Base-by-base conservation (phyloP, 1,139 yeast genomes). In the Taphrina communis region DNA sequence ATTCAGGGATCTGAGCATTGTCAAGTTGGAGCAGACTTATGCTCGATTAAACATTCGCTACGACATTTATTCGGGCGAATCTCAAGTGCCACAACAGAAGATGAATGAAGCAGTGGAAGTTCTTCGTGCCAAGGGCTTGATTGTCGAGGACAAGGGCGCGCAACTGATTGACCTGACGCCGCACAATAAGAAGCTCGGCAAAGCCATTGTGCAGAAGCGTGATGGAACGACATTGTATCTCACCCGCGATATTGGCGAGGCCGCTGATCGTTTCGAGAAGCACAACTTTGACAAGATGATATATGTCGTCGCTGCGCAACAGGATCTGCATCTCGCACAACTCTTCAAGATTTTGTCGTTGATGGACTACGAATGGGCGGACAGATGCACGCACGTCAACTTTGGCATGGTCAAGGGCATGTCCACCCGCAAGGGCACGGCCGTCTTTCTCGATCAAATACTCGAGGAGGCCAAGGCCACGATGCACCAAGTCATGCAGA, bases 381-480 rank as follows among this genome's bases (percentile, higher is more conserved):
- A 85, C 73, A 84, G 83, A 70, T 82, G 94, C 76, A 84, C 84
- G 75, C 98, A 92, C 79, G 86, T 95, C 75, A 94, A 90, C 81
- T 95, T 92, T 76, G 99, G 99, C 80, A 89, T 95, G 96, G 99
- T 95, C 69, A 90, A 87, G 77, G 99, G 99, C 75, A 95, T 95
- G 99, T 89, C 97, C 46, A 94, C 99, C 72, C 88, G 99, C 83
- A 90, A 88, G 81, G 99, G 99, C 75, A 95, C 97, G 53, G 99
- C 95, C 73, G 99, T 95, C 14, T 95, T 95, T 84, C 85, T 95
- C 77, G 97, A 94, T 80, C 89, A 87, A 77, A 95, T 95, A 75
- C 83, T 95, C 75, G 96, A 94, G 80, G 97, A 92, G 79, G 93
- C 97, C 72, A 90, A 90, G 82, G 94, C 89, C 70, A 87, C 90